phyloP scores from a whole-genome alignment of 208 protist genomes.

The Plasmodiophora brassicae region DNA sequence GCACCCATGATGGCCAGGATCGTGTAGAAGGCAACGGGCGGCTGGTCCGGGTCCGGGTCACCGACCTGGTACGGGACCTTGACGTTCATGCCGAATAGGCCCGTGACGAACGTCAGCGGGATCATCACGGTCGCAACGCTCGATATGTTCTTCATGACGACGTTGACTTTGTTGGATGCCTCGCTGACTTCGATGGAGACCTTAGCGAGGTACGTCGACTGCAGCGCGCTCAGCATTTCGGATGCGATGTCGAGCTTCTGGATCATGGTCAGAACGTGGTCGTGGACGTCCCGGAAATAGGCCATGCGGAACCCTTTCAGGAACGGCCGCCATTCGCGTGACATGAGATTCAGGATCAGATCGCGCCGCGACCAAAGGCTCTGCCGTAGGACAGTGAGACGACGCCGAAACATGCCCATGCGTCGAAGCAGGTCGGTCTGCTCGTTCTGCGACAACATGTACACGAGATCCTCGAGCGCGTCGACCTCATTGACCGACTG shows the following conservation, averaged over 20 bases:
- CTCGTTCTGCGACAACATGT: constrained; percentile 6
- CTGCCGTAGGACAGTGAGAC: constrained; percentile 1
- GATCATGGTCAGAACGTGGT: constrained; percentile 18
- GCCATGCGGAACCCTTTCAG: background rate
- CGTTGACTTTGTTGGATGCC: constrained; percentile 23
- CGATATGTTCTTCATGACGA: constrained; percentile 28
- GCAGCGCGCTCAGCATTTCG: background rate
- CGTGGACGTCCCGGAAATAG: constrained; percentile 16
- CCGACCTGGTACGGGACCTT: background rate
- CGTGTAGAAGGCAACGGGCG: background rate
- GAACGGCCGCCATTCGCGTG: background rate
- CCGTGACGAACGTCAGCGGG: constrained; percentile 6
- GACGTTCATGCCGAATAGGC: constrained; percentile 2
- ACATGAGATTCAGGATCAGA: background rate
- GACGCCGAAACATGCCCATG: background rate
- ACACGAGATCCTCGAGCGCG: background rate
- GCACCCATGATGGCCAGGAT: background rate
- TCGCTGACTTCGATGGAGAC: background rate
- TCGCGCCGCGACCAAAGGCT: background rate
- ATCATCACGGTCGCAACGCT: background rate
- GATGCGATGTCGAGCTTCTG: background rate
- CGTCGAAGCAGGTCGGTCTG: constrained; percentile 1
- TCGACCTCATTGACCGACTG: background rate
- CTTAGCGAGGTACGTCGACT: constrained; percentile 5
- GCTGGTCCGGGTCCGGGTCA: background rate